These are phyloP conservation scores for Platanus orientalis DNA, from an alignment of 164 flowering plant genomes.

Conservation along the genomic window DNA sequence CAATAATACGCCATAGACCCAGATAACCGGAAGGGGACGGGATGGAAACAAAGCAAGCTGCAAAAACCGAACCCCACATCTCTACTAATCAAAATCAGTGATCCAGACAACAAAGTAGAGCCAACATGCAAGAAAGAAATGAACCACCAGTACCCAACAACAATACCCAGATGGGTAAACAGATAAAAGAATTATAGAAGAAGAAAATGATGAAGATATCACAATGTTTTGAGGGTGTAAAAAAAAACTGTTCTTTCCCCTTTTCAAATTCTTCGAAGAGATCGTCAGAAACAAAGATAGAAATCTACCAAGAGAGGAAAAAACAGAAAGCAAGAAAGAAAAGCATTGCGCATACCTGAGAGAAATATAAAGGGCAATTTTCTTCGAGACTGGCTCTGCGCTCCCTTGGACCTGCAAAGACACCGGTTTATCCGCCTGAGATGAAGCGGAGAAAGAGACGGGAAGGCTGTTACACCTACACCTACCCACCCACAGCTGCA, in stretches of 20 bases:
- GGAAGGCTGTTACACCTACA: neutral
- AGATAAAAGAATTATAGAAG: no score
- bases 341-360: neutral
- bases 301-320: no score
- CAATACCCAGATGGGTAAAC: neutral
- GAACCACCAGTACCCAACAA: neutral
- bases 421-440: conserved; percentile 1
- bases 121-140: neutral
- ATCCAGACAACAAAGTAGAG: neutral
- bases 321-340: neutral
- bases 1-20: neutral
- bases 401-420: neutral
- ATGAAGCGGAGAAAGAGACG: neutral
- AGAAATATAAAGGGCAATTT: neutral
- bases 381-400: no score
- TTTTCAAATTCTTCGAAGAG: no score
- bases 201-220: no score
- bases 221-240: no score
- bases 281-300: no score
- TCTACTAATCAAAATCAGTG: neutral
- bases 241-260: no score
- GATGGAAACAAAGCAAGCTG: neutral
- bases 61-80: neutral
- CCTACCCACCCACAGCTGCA: no score
- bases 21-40: neutral